These are phyloP conservation scores for Kwoniella europaea DNA, from an alignment of 768 basidiomycete genomes.

Conservation along the genomic window DNA sequence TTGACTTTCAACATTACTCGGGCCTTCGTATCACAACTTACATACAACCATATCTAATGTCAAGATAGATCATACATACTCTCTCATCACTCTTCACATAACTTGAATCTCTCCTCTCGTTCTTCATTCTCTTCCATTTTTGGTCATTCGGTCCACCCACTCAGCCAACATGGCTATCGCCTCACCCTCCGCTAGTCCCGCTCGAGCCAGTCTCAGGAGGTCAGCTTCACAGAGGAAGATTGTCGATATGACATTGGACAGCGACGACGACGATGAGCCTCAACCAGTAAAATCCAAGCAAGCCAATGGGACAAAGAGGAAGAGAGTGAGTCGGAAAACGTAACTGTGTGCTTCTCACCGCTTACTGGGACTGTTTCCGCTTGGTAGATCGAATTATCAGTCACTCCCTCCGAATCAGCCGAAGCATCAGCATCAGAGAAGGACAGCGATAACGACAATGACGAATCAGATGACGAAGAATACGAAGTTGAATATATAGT, in stretches of 20 bases:
- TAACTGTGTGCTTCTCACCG: not conserved
- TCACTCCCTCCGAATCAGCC: conserved; percentile 2
- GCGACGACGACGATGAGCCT: conserved; percentile 30
- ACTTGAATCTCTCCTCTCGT: too few species aligned
- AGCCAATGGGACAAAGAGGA: conserved; percentile 21
- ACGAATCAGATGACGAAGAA: conserved; percentile 39
- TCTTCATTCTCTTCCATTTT: not conserved
- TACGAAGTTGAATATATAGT: conserved; percentile 50
- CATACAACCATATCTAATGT: not conserved
- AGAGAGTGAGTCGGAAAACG: conserved; percentile 26
- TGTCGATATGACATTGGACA: conserved; percentile 38
- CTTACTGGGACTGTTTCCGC: not conserved
- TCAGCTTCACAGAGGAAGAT: conserved; percentile 34
- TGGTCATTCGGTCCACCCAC: not conserved
- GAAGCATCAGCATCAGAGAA: conserved; percentile 15
- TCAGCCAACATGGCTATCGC: conserved; percentile 16
- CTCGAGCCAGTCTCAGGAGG: conserved; percentile 22
- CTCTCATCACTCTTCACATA: too few species aligned
- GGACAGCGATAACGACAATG: conserved; percentile 26
- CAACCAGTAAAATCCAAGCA: not conserved
- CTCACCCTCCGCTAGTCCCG: conserved; percentile 8
- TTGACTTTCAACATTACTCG: not conserved
- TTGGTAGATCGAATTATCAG: conserved; percentile 12
- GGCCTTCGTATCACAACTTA: not conserved
- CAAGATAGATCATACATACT: not conserved